Conservation (phyloP, 257 asterid genomes). For the Haberlea rhodopensis region DNA sequence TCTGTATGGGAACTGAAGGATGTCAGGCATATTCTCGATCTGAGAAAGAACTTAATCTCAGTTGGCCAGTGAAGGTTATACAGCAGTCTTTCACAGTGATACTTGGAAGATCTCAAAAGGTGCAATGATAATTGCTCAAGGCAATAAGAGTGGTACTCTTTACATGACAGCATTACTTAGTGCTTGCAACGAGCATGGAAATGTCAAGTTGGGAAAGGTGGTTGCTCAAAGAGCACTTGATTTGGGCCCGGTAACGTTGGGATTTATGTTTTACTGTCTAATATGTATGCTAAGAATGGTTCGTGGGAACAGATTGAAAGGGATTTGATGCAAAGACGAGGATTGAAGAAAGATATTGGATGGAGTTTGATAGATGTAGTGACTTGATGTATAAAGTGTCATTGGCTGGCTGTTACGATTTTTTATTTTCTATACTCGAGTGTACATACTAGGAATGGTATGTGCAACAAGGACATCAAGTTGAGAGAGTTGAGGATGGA, state of each 20-base stretch:
- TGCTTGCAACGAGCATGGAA: slow-evolving; percentile 57
- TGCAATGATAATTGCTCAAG: too few species aligned
- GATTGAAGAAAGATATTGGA: slow-evolving; percentile 57
- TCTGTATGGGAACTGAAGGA: too few species aligned
- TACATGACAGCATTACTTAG: too few species aligned
- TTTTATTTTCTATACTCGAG: not conserved
- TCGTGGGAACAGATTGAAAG: slow-evolving; percentile 85
- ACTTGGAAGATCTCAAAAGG: too few species aligned
- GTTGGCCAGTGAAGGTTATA: too few species aligned
- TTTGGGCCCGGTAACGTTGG: slow-evolving; percentile 68
- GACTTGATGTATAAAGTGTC: not conserved
- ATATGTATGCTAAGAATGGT: slow-evolving; percentile 70
- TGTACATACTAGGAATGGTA: not conserved
- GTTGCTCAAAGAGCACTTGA: slow-evolving; percentile 76
- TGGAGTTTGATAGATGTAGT: not conserved
- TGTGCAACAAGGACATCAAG: not conserved
- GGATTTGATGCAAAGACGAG: slow-evolving; percentile 52
- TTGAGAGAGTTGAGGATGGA: not conserved
- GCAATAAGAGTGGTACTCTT: too few species aligned
- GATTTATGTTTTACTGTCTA: slow-evolving; percentile 60
- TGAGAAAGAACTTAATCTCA: too few species aligned
- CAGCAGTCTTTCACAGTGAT: too few species aligned
- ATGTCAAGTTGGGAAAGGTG: slow-evolving; percentile 59
- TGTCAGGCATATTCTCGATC: too few species aligned
- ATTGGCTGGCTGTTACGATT: not conserved